These are phyloP conservation scores for Patellifolia procumbens DNA, from an alignment of 179 eudicot species.

Conservation along the genomic window DNA sequence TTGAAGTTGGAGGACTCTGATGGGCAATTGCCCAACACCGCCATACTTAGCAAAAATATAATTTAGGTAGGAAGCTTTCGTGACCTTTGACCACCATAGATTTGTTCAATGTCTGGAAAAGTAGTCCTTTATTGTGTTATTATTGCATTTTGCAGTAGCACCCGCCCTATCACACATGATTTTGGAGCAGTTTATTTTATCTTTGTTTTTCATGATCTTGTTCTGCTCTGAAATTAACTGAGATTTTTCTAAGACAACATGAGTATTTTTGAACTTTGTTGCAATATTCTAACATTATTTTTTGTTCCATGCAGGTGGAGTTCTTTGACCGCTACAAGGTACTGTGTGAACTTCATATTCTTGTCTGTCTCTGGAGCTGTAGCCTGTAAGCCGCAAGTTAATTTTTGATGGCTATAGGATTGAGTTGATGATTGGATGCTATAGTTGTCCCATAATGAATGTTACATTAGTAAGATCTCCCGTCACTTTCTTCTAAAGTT, in stretches of 20 bases:
- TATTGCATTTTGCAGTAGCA: not conserved
- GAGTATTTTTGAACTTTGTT: conserved; percentile 12
- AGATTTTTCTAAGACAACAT: not conserved
- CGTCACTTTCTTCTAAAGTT: no score
- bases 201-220: not conserved
- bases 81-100: not conserved
- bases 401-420: not conserved
- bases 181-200: not conserved
- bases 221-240: not conserved
- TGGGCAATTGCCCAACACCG: not conserved
- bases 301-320: conserved; percentile 69
- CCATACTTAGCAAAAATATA: not conserved
- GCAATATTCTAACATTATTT: no score
- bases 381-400: not conserved
- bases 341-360: conserved; percentile 6
- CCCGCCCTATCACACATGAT: not conserved
- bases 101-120: not conserved
- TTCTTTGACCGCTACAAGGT: conserved; percentile 97
- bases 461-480: no score
- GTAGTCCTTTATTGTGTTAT: not conserved
- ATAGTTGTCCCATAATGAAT: not conserved
- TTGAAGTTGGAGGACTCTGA: not conserved
- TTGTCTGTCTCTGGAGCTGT: not conserved
- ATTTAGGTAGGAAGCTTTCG: not conserved
- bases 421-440: not conserved